A percentile compares a stretch with the other conserved stretches of the same genome.
Conservation (phyloP, 164 flowering plant species). For the Saururus chinensis region DNA sequence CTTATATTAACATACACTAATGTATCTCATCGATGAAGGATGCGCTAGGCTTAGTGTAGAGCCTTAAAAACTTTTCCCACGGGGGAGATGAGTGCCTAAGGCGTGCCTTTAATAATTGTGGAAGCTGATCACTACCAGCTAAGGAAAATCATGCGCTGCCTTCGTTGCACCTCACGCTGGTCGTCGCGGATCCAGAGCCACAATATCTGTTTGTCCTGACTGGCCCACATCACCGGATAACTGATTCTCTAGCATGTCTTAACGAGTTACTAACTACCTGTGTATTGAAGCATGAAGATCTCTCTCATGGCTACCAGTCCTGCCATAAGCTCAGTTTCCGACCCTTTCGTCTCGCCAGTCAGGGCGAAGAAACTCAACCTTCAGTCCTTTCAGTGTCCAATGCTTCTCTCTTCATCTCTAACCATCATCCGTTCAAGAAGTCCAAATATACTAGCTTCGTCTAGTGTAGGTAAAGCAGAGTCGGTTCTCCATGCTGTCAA, state of each 20-base stretch:
- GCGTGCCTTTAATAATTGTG: too few species aligned
- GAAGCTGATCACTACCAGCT: too few species aligned
- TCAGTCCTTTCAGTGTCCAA: background rate
- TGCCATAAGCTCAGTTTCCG: background rate
- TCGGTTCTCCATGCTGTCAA: conserved; percentile 27
- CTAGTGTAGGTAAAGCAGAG: conserved; percentile 3
- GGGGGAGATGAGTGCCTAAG: too few species aligned
- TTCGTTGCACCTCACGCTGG: too few species aligned
- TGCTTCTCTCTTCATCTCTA: background rate
- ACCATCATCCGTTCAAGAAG: background rate
- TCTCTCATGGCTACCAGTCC: background rate
- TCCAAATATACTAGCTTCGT: background rate
- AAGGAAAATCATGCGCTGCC: too few species aligned
- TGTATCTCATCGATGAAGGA: too few species aligned
- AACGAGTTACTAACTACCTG: background rate
- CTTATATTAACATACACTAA: too few species aligned
- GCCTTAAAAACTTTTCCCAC: too few species aligned
- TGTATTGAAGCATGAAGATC: background rate
- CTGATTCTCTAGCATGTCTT: background rate
- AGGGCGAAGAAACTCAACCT: background rate
- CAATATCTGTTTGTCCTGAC: too few species aligned
- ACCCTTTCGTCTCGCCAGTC: background rate
- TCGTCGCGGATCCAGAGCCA: too few species aligned
- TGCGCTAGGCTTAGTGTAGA: too few species aligned
- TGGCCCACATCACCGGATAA: background rate